Percentiles rank a stretch among this genome's conserved stretches.
These are phyloP conservation scores for Emergomyces orientalis DNA, from an alignment of 2,329 filamentous ascomycete species.

Conservation along the genomic window DNA sequence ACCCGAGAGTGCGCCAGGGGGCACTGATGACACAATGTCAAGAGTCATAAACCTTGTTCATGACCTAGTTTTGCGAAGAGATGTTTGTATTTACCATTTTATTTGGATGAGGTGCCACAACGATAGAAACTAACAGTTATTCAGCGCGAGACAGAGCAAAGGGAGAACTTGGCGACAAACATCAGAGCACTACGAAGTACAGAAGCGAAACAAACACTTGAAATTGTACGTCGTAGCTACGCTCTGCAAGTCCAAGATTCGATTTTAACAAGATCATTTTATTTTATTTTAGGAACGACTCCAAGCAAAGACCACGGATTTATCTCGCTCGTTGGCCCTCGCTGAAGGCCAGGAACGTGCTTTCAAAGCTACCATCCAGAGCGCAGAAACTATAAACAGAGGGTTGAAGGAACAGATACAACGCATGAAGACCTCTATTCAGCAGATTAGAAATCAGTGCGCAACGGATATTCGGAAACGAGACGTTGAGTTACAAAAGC, in stretches of 20 bases:
- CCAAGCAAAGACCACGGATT: conserved; percentile 46
- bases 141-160: conserved; percentile 80
- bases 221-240: conserved; percentile 46
- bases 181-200: conserved; percentile 69
- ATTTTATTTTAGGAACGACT: conserved; percentile 38
- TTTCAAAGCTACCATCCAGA: conserved; percentile 59
- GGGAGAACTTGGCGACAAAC: conserved; percentile 70
- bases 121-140: conserved; percentile 10
- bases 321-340: conserved; percentile 48
- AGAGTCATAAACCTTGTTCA: conserved; percentile 88
- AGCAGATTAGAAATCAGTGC: conserved; percentile 77
- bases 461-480: conserved; percentile 85
- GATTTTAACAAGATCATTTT: neutral
- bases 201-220: conserved; percentile 60
- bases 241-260: conserved; percentile 1
- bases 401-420: conserved; percentile 76
- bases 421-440: conserved; percentile 66
- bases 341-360: conserved; percentile 63
- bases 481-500: conserved; percentile 75
- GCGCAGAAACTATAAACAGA: conserved; percentile 63
- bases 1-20: conserved; percentile 53
- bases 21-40: conserved; percentile 61
- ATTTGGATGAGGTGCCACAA: conserved; percentile 53
- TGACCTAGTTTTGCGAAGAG: conserved; percentile 79
- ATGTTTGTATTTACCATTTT: conserved; percentile 49